phyloP scores from a whole-genome alignment of 2,329 filamentous ascomycete species.

The Onygena corvina region DNA sequence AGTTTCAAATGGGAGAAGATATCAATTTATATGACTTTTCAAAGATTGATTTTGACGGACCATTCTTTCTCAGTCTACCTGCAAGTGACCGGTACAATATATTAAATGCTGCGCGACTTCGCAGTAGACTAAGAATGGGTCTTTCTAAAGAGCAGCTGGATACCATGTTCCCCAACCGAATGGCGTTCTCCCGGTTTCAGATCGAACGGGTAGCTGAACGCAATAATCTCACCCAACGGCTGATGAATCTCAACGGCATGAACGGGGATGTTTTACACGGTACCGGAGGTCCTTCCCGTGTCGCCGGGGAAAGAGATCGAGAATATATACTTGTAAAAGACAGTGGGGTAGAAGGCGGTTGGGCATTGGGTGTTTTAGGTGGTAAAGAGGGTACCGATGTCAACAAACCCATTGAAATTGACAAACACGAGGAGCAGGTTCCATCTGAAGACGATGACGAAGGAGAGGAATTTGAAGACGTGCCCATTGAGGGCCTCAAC shows the following conservation, averaged over 20 bases:
- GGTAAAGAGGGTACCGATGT: constrained; percentile 66
- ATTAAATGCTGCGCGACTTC: constrained; percentile 77
- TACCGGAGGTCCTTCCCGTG: constrained; percentile 42
- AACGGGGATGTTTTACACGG: constrained; percentile 56
- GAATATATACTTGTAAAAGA: constrained; percentile 97
- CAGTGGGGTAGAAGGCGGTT: constrained; percentile 85
- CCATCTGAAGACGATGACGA: constrained; percentile 53
- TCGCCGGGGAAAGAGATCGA: constrained; percentile 64
- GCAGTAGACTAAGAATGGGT: constrained; percentile 86
- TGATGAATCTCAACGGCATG: constrained; percentile 94
- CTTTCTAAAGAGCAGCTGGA: constrained; percentile 93
- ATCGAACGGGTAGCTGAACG: constrained; percentile 87
- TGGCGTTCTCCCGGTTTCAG: constrained; percentile 94
- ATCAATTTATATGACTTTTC: constrained; percentile 86
- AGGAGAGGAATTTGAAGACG: constrained; percentile 78
- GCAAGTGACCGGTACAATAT: constrained; percentile 93
- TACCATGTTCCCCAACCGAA: constrained; percentile 90
- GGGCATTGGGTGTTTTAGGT: constrained; percentile 87
- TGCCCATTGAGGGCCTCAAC: constrained; percentile 82
- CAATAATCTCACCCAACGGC: constrained; percentile 82
- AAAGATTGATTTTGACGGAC: constrained; percentile 94
- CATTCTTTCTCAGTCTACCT: constrained; percentile 87
- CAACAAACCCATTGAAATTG: constrained; percentile 86
- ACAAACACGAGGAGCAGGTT: constrained; percentile 47
- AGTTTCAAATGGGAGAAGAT: constrained; percentile 86